Conservation (phyloP, 495 filamentous ascomycete genomes). For the Polyplosphaeria fusca region DNA sequence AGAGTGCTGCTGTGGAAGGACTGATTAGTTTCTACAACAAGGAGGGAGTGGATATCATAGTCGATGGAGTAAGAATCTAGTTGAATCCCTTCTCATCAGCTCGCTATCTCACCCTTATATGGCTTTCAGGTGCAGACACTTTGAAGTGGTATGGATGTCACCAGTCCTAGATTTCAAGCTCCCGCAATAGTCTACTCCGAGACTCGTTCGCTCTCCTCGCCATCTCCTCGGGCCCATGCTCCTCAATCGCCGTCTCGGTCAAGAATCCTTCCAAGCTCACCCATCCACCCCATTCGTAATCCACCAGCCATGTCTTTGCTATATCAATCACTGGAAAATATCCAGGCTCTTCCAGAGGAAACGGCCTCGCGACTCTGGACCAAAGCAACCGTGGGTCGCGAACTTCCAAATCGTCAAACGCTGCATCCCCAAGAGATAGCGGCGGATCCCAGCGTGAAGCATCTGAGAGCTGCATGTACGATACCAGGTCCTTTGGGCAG, state of each 20-base stretch:
- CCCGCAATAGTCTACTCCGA: no score
- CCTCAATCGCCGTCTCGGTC: not conserved
- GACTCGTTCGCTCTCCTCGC: not conserved
- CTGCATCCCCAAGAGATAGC: not conserved
- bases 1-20: slow-evolving; percentile 15
- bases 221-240: not conserved
- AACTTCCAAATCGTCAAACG: not conserved
- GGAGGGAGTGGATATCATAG: slow-evolving; percentile 7
- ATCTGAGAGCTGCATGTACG: not conserved
- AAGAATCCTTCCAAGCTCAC: no score
- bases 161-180: no score
- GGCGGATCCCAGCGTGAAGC: not conserved
- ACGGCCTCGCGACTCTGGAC: not conserved
- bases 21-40: slow-evolving; percentile 25
- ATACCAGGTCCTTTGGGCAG: not conserved
- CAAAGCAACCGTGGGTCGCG: not conserved
- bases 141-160: no score
- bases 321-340: not conserved
- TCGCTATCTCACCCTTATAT: no score
- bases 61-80: slow-evolving; percentile 16
- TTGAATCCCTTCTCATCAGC: no score
- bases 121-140: no score
- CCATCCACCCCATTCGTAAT: not conserved
- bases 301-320: not conserved
- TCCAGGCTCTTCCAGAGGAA: not conserved